Percentiles rank a stretch among this genome's conserved stretches.
These are phyloP conservation scores for Polymyxa betae DNA, from an alignment of 208 protist genomes.

Conservation along the genomic window DNA sequence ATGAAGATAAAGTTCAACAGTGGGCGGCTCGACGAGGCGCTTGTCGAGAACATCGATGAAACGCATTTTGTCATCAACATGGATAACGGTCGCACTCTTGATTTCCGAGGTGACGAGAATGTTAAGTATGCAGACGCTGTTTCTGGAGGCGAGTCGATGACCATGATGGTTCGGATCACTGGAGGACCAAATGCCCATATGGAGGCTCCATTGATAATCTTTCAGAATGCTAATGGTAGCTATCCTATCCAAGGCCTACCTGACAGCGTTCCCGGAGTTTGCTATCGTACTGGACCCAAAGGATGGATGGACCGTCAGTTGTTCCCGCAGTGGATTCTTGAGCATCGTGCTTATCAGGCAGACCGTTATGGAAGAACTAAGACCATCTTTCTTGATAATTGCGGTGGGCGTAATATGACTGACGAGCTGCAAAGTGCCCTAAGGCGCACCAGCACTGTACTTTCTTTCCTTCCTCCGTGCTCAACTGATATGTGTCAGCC, in stretches of 20 bases:
- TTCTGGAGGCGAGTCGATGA: not conserved
- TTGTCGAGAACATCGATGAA: not conserved
- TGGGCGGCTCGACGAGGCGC: not conserved
- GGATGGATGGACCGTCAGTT: not conserved
- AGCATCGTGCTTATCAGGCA: not conserved
- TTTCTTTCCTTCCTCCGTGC: not conserved
- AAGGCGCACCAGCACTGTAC: not conserved
- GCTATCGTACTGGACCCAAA: conserved; percentile 29
- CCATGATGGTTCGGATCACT: not conserved
- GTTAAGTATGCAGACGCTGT: conserved; percentile 37
- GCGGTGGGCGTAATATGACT: not conserved
- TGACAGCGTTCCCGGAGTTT: conserved; percentile 1
- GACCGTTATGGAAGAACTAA: not conserved
- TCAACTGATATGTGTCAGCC: not conserved
- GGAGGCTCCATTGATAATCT: not conserved
- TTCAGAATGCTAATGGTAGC: not conserved
- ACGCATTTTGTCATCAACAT: conserved; percentile 42
- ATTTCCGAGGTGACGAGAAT: conserved; percentile 1
- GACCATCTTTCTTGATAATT: not conserved
- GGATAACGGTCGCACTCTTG: conserved; percentile 22
- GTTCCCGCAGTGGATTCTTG: not conserved
- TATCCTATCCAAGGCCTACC: conserved; percentile 34
- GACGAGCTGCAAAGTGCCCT: not conserved
- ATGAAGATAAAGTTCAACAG: not conserved
- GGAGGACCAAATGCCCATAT: not conserved